phyloP scores from a whole-genome alignment of 148 eudicot genomes.

The Rhododendron henanense region DNA sequence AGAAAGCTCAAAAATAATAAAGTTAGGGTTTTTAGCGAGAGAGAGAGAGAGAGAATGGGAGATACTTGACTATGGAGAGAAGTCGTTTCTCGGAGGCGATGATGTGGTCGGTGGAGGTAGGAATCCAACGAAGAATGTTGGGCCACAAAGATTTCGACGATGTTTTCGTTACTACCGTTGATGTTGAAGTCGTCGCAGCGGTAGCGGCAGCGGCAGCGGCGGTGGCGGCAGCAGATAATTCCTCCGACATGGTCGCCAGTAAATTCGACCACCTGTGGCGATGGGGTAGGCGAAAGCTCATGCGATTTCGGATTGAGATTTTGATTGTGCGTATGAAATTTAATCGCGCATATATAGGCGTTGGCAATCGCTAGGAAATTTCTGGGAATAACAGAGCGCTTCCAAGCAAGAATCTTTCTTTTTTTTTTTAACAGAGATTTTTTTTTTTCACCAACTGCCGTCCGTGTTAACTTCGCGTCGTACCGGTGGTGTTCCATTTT shows the following conservation, averaged over 20 bases:
- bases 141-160: slow-evolving; percentile 49
- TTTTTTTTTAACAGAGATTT: too few relatives aligned
- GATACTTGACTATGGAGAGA: slow-evolving; percentile 78
- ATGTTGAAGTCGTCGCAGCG: slow-evolving; percentile 18
- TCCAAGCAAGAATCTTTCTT: too few relatives aligned
- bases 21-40: neutral
- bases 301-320: neutral
- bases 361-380: too few relatives aligned
- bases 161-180: neutral
- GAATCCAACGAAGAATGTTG: slow-evolving; percentile 60
- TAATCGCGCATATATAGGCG: neutral
- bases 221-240: slow-evolving; percentile 26
- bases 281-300: slow-evolving; percentile 4
- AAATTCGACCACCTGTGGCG: slow-evolving; percentile 16
- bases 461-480: too few relatives aligned
- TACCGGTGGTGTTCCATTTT: too few relatives aligned
- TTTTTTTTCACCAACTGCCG: too few relatives aligned
- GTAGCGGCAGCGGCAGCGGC: slow-evolving; percentile 28
- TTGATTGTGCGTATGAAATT: neutral
- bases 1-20: neutral
- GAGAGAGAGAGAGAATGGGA: neutral
- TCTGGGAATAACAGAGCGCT: too few relatives aligned
- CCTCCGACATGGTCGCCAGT: slow-evolving; percentile 47
- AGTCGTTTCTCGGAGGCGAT: slow-evolving; percentile 57
- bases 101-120: slow-evolving; percentile 65